Conservation (phyloP, 139 green algal species). For the Chara braunii region DNA sequence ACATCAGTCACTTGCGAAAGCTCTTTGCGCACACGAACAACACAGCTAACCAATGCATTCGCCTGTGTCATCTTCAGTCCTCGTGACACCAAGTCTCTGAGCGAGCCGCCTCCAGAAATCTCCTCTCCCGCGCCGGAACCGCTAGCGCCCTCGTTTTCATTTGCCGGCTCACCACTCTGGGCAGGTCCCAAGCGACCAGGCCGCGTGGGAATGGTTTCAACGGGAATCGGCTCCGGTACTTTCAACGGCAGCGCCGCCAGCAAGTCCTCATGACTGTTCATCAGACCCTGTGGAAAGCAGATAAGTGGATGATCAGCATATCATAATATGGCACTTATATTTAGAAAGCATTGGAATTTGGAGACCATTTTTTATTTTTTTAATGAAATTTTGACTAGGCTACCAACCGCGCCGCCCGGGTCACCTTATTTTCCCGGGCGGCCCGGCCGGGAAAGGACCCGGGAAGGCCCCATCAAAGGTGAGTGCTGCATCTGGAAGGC, state of each 20-base stretch:
- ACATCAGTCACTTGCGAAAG: constrained; percentile 17
- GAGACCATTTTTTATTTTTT: too few relatives aligned
- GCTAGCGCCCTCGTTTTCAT: constrained; percentile 20
- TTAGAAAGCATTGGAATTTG: too few relatives aligned
- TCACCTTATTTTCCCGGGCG: too few relatives aligned
- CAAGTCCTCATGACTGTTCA: constrained; percentile 19
- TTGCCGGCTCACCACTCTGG: too few relatives aligned
- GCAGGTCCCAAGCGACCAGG: too few relatives aligned
- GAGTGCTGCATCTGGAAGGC: too few relatives aligned
- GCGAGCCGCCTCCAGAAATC: not conserved
- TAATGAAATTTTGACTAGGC: too few relatives aligned
- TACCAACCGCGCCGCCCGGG: too few relatives aligned
- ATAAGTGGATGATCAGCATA: not conserved
- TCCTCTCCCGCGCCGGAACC: constrained; percentile 9
- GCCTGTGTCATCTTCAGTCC: constrained; percentile 2
- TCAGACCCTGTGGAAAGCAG: constrained; percentile 5
- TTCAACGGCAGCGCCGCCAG: constrained; percentile 18
- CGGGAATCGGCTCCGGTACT: constrained; percentile 3
- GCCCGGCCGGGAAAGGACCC: too few relatives aligned
- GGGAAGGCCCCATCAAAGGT: too few relatives aligned
- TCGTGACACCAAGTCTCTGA: constrained; percentile 10
- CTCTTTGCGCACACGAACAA: constrained; percentile 20
- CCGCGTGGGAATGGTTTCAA: too few relatives aligned
- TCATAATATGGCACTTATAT: too few relatives aligned
- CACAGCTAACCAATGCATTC: constrained; percentile 12